Base-by-base conservation (phyloP, 2,329 filamentous ascomycete species). In the Aspergillus brasiliensis region DNA sequence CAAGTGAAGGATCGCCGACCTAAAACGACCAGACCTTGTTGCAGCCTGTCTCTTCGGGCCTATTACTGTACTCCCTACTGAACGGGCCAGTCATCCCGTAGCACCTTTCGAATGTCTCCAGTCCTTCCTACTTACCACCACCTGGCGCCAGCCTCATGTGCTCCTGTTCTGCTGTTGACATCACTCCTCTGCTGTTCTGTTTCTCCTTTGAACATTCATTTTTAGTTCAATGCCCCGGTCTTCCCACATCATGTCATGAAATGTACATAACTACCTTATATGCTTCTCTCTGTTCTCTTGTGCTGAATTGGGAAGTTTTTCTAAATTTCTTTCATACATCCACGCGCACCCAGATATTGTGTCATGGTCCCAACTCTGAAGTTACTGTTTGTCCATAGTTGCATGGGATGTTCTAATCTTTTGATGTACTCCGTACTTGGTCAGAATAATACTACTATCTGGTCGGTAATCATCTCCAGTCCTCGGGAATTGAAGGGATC, bases 181-280 rank as follows among this genome's bases (percentile, higher is more conserved):
- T 34, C 21, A 10, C 15, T 54, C 27, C 34, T 17, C 17, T 19
- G 19, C 8, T 38, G 42, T 25, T 17, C 19, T 21, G 8, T 51
- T 51, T 23, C 28, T 3, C 27, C n/a, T 34, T 17, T 19, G 27
- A 27, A 27, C 23, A 28, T 21, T 55, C 7, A 10, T 13, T 31
- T 31, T 58, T 70, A n/a, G 23, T 49, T 49, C 40, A 17, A 44
- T 23, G 40, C 40, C 46, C 46, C 23, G 31, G 13, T 34, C 31
- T 34, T 34, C 31, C 31, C 25, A 28, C 15, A n/a, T 49, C 65
- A 63, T 64, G 63, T 69, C 56, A 69, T 69, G 71, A 72, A 68
- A 64, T 73, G 72, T 73, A 73, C 68, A 73, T 72, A 72, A 61
- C 62, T 67, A 63, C 44, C 56, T 40, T 46, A 46, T 54, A 56